Conservation (phyloP, 768 basidiomycete genomes). For the Pleurotus tuoliensis region DNA sequence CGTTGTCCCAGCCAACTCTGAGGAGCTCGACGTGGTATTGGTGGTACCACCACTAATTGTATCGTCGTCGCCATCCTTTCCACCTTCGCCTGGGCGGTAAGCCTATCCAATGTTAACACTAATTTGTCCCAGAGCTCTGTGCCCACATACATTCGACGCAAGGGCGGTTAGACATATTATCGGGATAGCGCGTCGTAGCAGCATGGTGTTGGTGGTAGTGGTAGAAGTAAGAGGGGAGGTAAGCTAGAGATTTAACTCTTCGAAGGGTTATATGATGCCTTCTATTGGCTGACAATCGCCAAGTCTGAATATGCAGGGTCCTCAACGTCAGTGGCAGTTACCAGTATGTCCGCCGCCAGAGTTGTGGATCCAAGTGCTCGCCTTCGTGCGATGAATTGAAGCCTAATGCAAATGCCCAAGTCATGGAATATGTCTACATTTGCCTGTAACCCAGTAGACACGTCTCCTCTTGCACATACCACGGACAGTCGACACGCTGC, state of each 20-base stretch:
- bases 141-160: neutral
- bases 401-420: no score
- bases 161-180: slow-evolving; percentile 4
- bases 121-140: neutral
- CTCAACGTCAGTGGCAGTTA: neutral
- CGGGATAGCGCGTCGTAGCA: neutral
- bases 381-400: no score
- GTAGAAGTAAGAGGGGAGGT: neutral
- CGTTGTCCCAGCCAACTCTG: slow-evolving; percentile 9
- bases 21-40: neutral
- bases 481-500: no score
- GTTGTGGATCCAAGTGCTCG: no score
- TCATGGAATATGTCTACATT: no score
- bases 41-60: no score
- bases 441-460: no score
- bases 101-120: neutral
- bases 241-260: neutral
- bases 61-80: neutral
- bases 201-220: slow-evolving; percentile 1
- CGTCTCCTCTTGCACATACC: no score
- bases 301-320: slow-evolving; percentile 5
- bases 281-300: neutral
- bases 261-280: slow-evolving; percentile 1
- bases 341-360: no score
- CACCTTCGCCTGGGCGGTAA: neutral